Evolutionary conservation across 768 basidiomycete species (phyloP).

Genomic region (Podaxis carcinomalis): DNA sequence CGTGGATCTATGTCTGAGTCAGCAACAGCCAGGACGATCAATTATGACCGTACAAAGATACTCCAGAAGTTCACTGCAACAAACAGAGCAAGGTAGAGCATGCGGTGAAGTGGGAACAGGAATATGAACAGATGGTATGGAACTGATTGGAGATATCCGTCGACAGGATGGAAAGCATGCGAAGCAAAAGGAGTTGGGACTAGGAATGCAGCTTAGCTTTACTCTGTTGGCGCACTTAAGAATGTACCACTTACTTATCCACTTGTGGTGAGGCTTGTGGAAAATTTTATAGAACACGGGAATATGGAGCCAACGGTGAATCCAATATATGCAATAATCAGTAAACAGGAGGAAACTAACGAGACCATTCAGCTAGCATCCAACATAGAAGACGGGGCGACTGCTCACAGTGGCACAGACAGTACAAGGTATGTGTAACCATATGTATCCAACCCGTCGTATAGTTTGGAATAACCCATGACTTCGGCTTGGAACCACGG

Average conservation of each 20-base stretch:
- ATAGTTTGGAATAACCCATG: conserved; percentile 76
- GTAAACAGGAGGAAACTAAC: conserved; percentile 43
- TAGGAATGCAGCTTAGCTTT: conserved; percentile 26
- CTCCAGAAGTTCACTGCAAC: conserved; percentile 92
- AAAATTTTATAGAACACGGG: conserved; percentile 84
- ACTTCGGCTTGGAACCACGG: conserved; percentile 96
- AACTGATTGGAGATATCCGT: conserved; percentile 90
- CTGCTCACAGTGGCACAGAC: conserved; percentile 64
- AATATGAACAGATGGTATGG: conserved; percentile 94
- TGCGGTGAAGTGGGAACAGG: conserved; percentile 86
- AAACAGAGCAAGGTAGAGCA: conserved; percentile 80
- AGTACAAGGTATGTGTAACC: conserved; percentile 69
- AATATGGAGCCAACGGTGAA: conserved; percentile 87
- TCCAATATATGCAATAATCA: conserved; percentile 94
- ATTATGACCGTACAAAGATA: conserved; percentile 68
- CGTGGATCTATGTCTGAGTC: conserved; percentile 72
- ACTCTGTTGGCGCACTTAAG: neutral
- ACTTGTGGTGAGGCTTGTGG: conserved; percentile 99
- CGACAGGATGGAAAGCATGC: conserved; percentile 95
- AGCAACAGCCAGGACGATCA: neutral
- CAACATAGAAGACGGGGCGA: neutral
- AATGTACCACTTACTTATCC: conserved; percentile 67
- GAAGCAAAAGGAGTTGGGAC: conserved; percentile 98
- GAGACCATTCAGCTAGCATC: conserved; percentile 15
- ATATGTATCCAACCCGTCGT: conserved; percentile 74